Evolutionary conservation across 1,284 basidiomycete species (phyloP).

Genomic region (Moesziomyces sp.): DNA sequence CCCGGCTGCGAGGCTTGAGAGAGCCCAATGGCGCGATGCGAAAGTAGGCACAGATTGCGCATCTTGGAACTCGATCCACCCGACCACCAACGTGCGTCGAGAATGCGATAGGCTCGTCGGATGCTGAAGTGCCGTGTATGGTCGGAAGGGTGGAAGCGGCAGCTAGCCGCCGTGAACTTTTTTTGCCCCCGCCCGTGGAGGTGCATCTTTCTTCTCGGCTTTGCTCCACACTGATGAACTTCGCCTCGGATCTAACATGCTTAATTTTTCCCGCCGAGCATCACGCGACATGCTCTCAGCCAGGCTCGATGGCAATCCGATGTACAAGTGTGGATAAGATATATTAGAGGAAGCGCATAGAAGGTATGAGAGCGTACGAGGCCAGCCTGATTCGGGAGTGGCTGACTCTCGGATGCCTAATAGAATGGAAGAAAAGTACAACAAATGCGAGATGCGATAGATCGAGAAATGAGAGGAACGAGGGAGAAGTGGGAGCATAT

Average conservation of each 20-base stretch:
- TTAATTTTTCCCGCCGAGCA: too few species aligned
- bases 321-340: not conserved
- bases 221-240: not conserved
- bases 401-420: not conserved
- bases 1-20: slow-evolving; percentile 7
- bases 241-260: not conserved
- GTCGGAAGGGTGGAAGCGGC: not conserved
- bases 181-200: not conserved
- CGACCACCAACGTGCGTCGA: not conserved
- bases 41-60: slow-evolving; percentile 42
- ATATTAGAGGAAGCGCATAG: not conserved
- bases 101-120: too few species aligned
- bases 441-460: slow-evolving; percentile 8
- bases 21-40: slow-evolving; percentile 35
- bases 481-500: slow-evolving; percentile 1
- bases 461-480: not conserved
- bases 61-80: slow-evolving; percentile 5
- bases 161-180: not conserved
- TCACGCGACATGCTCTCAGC: too few species aligned
- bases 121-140: not conserved
- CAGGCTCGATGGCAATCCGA: too few species aligned
- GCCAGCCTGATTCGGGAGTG: too few species aligned
- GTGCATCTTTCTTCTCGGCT: not conserved
- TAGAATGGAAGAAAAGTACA: slow-evolving; percentile 2
- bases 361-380: not conserved